phyloP scores from a whole-genome alignment of 1,284 basidiomycete species.

The Tausonia pullulans region DNA sequence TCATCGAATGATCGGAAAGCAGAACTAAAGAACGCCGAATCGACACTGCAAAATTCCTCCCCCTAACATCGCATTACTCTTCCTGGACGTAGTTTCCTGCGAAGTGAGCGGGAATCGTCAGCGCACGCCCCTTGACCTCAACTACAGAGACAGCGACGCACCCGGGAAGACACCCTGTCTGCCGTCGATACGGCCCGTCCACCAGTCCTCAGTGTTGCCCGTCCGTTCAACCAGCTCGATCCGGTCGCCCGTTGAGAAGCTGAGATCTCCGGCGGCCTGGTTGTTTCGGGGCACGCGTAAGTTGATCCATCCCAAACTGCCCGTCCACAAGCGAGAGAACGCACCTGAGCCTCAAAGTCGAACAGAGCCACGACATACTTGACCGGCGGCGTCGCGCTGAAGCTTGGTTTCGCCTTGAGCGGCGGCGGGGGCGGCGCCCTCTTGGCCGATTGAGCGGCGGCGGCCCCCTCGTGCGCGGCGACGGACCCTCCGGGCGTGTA shows the following conservation, averaged over 20 bases:
- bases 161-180: conserved; percentile 88
- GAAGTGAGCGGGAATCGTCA: background rate
- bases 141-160: conserved; percentile 28
- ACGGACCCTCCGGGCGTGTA: conserved; percentile 33
- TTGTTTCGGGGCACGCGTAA: background rate
- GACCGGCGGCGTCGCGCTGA: conserved; percentile 35
- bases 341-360: conserved; percentile 77
- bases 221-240: conserved; percentile 87
- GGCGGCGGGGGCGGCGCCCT: conserved; percentile 76
- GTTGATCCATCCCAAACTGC: too few species aligned
- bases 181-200: conserved; percentile 84
- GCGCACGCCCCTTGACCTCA: background rate
- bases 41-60: background rate
- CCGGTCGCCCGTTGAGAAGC: conserved; percentile 80
- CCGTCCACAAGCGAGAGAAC: conserved; percentile 1
- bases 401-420: conserved; percentile 62
- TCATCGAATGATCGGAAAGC: background rate
- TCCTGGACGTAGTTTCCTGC: conserved; percentile 25
- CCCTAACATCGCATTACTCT: background rate
- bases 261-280: conserved; percentile 84
- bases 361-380: conserved; percentile 88
- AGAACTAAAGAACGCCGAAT: background rate
- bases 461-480: conserved; percentile 27
- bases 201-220: conserved; percentile 87
- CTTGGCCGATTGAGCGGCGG: conserved; percentile 45